Conservation (phyloP, 2,329 filamentous ascomycete genomes). For the Fusarium sp. region DNA sequence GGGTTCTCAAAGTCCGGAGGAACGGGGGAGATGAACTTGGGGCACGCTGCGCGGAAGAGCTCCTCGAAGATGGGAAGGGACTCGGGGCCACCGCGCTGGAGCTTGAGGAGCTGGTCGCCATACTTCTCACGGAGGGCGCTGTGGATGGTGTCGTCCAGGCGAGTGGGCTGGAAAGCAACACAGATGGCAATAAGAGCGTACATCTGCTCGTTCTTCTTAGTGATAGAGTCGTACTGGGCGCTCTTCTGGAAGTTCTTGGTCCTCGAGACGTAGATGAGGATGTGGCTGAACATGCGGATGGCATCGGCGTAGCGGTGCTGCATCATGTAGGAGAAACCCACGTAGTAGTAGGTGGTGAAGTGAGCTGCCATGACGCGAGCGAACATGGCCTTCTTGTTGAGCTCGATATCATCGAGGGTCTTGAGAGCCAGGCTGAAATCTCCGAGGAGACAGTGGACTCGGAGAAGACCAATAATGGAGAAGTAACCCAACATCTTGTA, state of each 20-base stretch:
- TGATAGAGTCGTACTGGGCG: conserved; percentile 96
- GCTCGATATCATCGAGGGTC: conserved; percentile 98
- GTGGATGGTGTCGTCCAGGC: conserved; percentile 99
- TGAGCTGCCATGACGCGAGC: conserved; percentile 99
- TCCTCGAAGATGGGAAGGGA: conserved; percentile 97
- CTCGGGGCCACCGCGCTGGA: conserved; percentile 95
- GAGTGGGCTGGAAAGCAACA: conserved; percentile 95
- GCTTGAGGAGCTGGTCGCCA: conserved; percentile 94
- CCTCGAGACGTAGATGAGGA: conserved; percentile 96
- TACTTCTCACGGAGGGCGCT: conserved; percentile 98
- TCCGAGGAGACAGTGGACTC: conserved; percentile 94
- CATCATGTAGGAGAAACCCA: conserved; percentile 99
- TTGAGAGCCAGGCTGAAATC: conserved; percentile 98
- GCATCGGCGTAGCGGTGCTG: conserved; percentile 99
- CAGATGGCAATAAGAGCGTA: conserved; percentile 99
- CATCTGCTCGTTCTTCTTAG: conserved; percentile 99
- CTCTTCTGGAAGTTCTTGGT: conserved; percentile 99
- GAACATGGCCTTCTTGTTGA: conserved; percentile 99
- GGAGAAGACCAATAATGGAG: conserved; percentile 95
- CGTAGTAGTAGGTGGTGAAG: conserved; percentile 99
- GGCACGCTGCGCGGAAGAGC: conserved; percentile 96
- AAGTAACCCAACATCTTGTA: conserved; percentile 99
- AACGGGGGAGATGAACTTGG: conserved; percentile 98
- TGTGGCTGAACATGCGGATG: conserved; percentile 99
- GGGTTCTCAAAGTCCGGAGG: conserved; percentile 98